A percentile compares a stretch with the other conserved stretches of the same genome.
phyloP scores from a whole-genome alignment of 1,284 basidiomycete genomes.

The Cystobasidium pallidum region DNA sequence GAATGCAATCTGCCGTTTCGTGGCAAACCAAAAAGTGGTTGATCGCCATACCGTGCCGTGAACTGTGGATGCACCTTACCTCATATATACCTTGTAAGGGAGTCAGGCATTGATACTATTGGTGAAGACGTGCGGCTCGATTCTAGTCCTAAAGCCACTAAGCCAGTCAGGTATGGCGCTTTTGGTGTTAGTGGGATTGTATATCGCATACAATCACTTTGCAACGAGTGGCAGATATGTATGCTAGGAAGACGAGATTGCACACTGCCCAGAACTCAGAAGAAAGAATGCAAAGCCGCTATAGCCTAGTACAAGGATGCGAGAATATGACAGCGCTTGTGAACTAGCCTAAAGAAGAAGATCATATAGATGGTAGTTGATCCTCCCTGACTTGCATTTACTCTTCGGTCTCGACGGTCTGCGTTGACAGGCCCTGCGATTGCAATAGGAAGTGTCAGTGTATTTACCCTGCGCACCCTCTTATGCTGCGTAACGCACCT shows the following conservation, averaged over 20 bases:
- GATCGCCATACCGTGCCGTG: no score
- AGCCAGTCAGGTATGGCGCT: no score
- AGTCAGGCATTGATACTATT: no score
- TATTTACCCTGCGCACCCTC: no score
- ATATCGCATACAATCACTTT: no score
- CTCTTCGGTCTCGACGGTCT: constrained; percentile 67
- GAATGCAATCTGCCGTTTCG: neutral
- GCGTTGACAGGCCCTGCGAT: constrained; percentile 75
- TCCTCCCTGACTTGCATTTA: constrained; percentile 43
- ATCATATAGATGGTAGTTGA: neutral
- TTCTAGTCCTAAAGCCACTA: no score
- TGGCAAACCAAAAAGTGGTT: neutral
- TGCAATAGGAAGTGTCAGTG: no score
- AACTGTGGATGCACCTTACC: no score
- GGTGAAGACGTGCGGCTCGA: no score
- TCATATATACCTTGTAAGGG: no score
- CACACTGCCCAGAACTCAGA: constrained; percentile 1
- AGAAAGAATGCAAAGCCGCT: neutral
- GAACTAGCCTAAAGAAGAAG: constrained; percentile 1
- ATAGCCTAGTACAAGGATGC: constrained; percentile 7
- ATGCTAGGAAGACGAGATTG: constrained; percentile 7
- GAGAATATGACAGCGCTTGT: neutral
- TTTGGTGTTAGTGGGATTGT: no score
- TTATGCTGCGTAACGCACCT: constrained; percentile 59
- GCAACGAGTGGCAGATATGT: neutral